These are phyloP conservation scores for Tremellales sp. DNA, from an alignment of 1,284 basidiomycete genomes.

Conservation along the genomic window DNA sequence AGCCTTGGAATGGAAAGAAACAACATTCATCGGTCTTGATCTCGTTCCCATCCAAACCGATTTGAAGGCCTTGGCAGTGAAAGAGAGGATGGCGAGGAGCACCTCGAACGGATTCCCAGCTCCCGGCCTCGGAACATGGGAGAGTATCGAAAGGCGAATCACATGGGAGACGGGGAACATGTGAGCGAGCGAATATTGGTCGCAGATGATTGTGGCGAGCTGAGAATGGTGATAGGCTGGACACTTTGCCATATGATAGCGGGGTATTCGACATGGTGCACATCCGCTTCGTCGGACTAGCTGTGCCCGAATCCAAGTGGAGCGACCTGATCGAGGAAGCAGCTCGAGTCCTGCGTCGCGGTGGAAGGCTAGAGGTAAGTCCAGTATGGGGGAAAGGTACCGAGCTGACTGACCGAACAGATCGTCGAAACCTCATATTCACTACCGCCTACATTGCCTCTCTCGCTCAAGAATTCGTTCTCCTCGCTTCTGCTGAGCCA, in stretches of 20 bases:
- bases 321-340: conserved; percentile 42
- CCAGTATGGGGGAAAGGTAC: background rate
- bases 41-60: conserved; percentile 39
- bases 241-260: conserved; percentile 42
- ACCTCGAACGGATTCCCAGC: conserved; percentile 13
- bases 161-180: conserved; percentile 42
- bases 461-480: conserved; percentile 30
- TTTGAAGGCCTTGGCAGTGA: conserved; percentile 14
- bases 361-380: conserved; percentile 45
- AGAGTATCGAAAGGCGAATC: conserved; percentile 32
- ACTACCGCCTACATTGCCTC: conserved; percentile 24
- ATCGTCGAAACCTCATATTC: conserved; percentile 43
- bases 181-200: conserved; percentile 25
- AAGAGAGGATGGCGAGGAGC: conserved; percentile 22
- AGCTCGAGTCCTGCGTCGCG: conserved; percentile 40
- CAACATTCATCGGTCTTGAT: conserved; percentile 43
- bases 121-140: conserved; percentile 31
- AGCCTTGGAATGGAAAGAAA: conserved; percentile 37
- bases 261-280: conserved; percentile 48
- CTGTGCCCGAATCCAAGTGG: conserved; percentile 45
- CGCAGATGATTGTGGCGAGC: background rate
- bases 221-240: conserved; percentile 25
- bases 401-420: conserved; percentile 8
- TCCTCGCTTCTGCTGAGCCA: conserved; percentile 32
- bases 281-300: conserved; percentile 44